Evolutionary conservation across 2,329 filamentous ascomycete genomes (phyloP), one percentile per base, ranked within the genome.

Genomic region (Teratosphaeria destructans): DNA sequence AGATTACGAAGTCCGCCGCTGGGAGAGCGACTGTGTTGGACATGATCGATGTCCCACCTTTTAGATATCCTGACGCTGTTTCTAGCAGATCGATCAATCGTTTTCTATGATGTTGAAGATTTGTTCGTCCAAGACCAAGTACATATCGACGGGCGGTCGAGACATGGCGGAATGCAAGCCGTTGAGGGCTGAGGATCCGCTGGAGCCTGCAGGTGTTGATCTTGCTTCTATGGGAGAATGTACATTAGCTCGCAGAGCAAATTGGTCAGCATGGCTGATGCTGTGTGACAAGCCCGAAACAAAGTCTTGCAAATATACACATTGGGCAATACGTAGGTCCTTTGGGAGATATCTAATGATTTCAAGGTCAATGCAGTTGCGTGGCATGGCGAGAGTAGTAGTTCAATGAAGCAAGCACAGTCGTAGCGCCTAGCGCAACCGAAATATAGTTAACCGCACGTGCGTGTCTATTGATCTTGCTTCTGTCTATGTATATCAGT

Each of bases 1-100:
- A 58, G 37, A 60, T 58, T 26, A 60, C 56, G 37, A 55, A 60
- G 52, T 60, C 56, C n/a, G 56, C 59, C 16, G 27, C 52, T 10
- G 59, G 59, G 3, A 60, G 56, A 19, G 56, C 32, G 29, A 58
- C 32, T n/a, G 59, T 56, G 49, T n/a, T 47, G 32, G 59, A 52
- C 59, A 64, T 62, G 19, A 10, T 32, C 3, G 29, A 32, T 32
- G 4, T 32, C 29, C 29, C 29, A 32, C 29, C 29, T 32, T 7
- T 32, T 5, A 32, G 1, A 5, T 32, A 7, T 32, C 29, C 29
- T 7, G 29, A 32, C 29, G 29, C 29, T 32, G 29, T 32, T 32
- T 32, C 29, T 32, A 5, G 4, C 29, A 32, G 29, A 32, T 32
- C 7, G 29, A 32, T 32, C 29, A 32, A 32, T 32, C 7, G 7